A percentile compares a stretch with the other conserved stretches of the same genome.
Evolutionary conservation across 2,329 filamentous ascomycete species (phyloP).

Genomic region (Thielaviopsis euricoi): DNA sequence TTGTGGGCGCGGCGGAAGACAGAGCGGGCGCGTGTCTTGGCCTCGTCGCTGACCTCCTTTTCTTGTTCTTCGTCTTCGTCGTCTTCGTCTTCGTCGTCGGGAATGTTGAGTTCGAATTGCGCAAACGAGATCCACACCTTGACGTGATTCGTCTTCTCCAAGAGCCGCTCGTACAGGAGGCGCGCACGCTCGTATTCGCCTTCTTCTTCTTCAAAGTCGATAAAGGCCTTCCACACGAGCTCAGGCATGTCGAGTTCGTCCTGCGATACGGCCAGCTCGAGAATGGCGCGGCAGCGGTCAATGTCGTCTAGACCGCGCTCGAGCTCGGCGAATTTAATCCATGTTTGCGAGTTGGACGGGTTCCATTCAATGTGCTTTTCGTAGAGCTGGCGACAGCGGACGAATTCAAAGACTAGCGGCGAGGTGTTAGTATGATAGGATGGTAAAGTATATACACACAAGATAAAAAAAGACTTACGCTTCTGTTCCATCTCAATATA

Average conservation of each 20-base stretch:
- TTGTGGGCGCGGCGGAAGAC: conserved; percentile 77
- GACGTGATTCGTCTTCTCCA: conserved; percentile 93
- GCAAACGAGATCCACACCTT: conserved; percentile 99
- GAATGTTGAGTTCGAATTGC: conserved; percentile 93
- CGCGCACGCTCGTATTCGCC: conserved; percentile 76
- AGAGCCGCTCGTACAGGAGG: conserved; percentile 70
- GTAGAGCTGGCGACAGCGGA: conserved; percentile 77
- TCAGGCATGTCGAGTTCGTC: conserved; percentile 89
- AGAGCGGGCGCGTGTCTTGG: conserved; percentile 64
- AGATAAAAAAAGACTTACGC: conserved; percentile 15
- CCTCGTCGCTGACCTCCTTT: conserved; percentile 67
- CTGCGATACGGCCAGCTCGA: conserved; percentile 75
- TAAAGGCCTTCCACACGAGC: conserved; percentile 92
- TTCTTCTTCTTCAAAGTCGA: conserved; percentile 95
- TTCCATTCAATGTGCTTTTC: conserved; percentile 93
- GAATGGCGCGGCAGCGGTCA: conserved; percentile 77
- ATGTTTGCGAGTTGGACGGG: conserved; percentile 74
- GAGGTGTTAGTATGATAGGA: neutral
- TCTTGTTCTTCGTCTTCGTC: conserved; percentile 47
- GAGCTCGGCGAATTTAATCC: conserved; percentile 91
- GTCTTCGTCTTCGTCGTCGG: conserved; percentile 51
- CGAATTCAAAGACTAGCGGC: conserved; percentile 64
- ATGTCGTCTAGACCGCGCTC: conserved; percentile 83
- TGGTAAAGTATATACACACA: neutral
- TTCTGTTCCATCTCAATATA: conserved; percentile 89